A percentile compares a stretch with the other conserved stretches of the same genome.
Conservation (phyloP, 805 yeast genomes). For the Yarrowia sp. region DNA sequence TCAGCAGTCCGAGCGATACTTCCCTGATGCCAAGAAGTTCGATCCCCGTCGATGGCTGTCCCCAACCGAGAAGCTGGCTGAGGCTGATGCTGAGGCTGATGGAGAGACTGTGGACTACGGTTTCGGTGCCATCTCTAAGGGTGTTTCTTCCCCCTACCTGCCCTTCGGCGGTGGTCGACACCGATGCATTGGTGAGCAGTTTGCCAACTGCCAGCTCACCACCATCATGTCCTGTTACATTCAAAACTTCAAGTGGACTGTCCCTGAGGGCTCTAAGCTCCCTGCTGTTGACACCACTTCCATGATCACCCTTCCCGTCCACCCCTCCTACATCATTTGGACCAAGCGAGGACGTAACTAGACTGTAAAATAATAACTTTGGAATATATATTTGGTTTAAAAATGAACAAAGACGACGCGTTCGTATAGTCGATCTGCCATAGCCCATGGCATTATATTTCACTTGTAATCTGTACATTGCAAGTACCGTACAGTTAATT, state of each 20-base stretch:
- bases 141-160: slow-evolving; percentile 91
- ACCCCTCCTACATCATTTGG: slow-evolving; percentile 49
- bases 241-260: slow-evolving; percentile 73
- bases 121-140: slow-evolving; percentile 94
- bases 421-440: too few relatives aligned
- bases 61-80: slow-evolving; percentile 26
- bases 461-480: too few relatives aligned
- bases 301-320: slow-evolving; percentile 88
- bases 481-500: too few relatives aligned
- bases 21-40: slow-evolving; percentile 70
- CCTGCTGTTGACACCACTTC: slow-evolving; percentile 70
- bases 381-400: background rate
- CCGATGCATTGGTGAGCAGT: slow-evolving; percentile 98
- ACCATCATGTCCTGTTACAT: slow-evolving; percentile 73
- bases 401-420: background rate
- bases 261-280: slow-evolving; percentile 48
- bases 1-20: slow-evolving; percentile 69
- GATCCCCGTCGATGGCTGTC: slow-evolving; percentile 83
- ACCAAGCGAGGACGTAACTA: slow-evolving; percentile 29
- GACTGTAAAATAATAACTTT: slow-evolving; percentile 7
- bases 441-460: too few relatives aligned
- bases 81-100: slow-evolving; percentile 32
- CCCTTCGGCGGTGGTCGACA: slow-evolving; percentile 99
- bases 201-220: slow-evolving; percentile 91
- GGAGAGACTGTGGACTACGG: slow-evolving; percentile 75